Conservation (phyloP, 805 yeast species). For the Metschnikowia colocasiae region DNA sequence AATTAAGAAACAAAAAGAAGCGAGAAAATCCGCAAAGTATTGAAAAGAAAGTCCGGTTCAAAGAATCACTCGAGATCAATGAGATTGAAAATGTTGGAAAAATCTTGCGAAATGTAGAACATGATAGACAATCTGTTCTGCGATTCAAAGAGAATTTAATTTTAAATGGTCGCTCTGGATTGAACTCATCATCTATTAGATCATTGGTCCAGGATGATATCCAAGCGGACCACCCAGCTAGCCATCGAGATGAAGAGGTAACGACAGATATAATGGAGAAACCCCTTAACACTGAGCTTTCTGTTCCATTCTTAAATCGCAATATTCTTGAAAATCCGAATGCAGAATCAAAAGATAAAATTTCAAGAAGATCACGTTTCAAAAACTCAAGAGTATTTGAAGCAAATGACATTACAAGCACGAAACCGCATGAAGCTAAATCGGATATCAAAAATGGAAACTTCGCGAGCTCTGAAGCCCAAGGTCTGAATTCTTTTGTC, state of each 20-base stretch:
- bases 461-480: not conserved
- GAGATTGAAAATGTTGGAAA: slow-evolving; percentile 57
- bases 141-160: slow-evolving; percentile 19
- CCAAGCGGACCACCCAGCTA: not conserved
- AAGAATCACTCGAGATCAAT: slow-evolving; percentile 51
- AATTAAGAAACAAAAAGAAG: slow-evolving; percentile 20
- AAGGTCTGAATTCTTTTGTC: not conserved
- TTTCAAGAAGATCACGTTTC: not conserved
- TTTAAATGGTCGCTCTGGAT: slow-evolving; percentile 2
- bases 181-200: not conserved
- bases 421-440: not conserved
- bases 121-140: slow-evolving; percentile 18
- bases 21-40: not conserved
- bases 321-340: not conserved
- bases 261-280: slow-evolving; percentile 5
- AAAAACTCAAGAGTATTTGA: not conserved
- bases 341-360: not conserved
- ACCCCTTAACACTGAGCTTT: not conserved
- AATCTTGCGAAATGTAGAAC: slow-evolving; percentile 33
- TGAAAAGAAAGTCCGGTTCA: slow-evolving; percentile 51
- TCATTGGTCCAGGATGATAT: not conserved
- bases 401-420: not conserved
- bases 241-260: not conserved
- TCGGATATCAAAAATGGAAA: not conserved
- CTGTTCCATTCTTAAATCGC: not conserved